Conservation (phyloP, 2,329 filamentous ascomycete genomes). For the Fusarium bulbicola region DNA sequence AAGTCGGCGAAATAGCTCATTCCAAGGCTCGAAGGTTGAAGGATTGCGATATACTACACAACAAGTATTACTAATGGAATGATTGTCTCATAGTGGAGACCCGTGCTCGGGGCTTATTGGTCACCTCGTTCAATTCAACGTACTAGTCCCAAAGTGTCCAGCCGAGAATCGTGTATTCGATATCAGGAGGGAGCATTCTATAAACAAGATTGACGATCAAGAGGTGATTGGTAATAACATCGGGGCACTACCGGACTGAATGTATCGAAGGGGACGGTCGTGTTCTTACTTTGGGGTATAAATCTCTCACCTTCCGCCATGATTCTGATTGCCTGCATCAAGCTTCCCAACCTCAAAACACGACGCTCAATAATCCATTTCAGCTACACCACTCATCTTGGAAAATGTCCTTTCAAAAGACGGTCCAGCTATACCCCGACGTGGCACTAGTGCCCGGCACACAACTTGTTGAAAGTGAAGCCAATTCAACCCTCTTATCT, state of each 20-base stretch:
- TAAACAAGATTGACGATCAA: neutral
- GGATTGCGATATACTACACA: neutral
- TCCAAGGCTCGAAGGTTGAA: fast-evolving
- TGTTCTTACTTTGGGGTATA: neutral
- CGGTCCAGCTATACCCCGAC: fast-evolving
- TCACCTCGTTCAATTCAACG: neutral
- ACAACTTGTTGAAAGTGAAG: fast-evolving
- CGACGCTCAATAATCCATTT: neutral
- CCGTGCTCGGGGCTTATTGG: fast-evolving
- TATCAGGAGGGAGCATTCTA: no score
- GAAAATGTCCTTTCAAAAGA: neutral
- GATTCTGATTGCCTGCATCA: neutral
- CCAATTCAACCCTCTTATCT: neutral
- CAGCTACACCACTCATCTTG: fast-evolving
- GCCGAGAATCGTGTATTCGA: neutral
- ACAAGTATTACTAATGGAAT: neutral
- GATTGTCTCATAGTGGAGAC: fast-evolving
- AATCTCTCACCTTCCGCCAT: neutral
- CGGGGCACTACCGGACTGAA: fast-evolving
- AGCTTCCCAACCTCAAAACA: no score
- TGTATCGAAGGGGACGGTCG: fast-evolving
- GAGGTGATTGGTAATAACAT: neutral
- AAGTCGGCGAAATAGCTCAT: no score
- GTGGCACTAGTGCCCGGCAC: neutral
- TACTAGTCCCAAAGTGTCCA: neutral